phyloP scores from a whole-genome alignment of 75 land plant genomes.

The Picea sitchensis region DNA sequence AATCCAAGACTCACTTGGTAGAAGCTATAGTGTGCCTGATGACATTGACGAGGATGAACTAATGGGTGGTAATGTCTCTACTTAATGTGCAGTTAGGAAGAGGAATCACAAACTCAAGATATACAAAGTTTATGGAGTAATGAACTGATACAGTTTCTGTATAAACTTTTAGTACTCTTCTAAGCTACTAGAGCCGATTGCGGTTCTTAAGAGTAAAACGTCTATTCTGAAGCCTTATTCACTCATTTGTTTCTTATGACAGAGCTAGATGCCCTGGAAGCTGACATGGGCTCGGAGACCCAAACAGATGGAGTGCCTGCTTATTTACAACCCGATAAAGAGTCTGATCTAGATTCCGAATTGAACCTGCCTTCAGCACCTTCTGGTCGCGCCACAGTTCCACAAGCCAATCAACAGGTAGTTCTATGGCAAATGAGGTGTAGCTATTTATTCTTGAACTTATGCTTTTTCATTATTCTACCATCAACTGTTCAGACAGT shows the following conservation, averaged over 20 bases:
- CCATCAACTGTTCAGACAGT: neutral
- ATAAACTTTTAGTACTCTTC: no score
- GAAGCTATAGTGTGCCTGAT: constrained; percentile 98
- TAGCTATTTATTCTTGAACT: neutral
- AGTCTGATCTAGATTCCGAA: constrained; percentile 77
- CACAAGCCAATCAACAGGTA: constrained; percentile 51
- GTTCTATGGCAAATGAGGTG: constrained; percentile 14
- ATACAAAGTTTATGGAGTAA: no score
- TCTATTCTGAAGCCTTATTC: neutral
- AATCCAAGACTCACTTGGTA: constrained; percentile 96
- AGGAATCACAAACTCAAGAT: neutral
- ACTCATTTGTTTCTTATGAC: neutral
- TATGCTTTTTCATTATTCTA: neutral
- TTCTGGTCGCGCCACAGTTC: constrained; percentile 42
- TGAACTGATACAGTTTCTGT: no score
- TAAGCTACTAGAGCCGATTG: neutral
- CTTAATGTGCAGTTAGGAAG: neutral
- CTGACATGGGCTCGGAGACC: constrained; percentile 83
- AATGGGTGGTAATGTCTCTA: constrained; percentile 80
- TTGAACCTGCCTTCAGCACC: constrained; percentile 91
- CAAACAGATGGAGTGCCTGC: constrained; percentile 77
- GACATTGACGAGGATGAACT: constrained; percentile 99
- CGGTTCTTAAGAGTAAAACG: neutral
- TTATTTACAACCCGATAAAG: constrained; percentile 92
- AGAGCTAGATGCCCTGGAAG: constrained; percentile 98